A percentile compares a stretch with the other conserved stretches of the same genome.
These are phyloP conservation scores for Herpetomonas muscarum DNA, from an alignment of 208 protist species.

Conservation along the genomic window DNA sequence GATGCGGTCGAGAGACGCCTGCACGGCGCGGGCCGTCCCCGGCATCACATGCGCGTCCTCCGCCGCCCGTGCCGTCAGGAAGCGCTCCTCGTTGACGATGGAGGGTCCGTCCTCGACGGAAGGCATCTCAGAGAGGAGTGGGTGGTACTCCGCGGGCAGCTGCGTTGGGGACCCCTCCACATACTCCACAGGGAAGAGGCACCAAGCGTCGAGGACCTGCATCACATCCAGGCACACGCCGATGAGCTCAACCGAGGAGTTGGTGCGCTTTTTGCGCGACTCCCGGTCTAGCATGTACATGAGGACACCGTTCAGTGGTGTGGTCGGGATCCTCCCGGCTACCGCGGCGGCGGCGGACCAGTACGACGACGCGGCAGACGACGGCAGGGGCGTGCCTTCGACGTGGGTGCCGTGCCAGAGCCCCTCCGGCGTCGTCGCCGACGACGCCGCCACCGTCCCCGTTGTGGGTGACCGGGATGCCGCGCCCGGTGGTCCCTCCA, in stretches of 20 bases:
- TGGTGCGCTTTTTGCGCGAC: neutral
- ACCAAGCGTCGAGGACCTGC: neutral
- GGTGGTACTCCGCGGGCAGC: no score
- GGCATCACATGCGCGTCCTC: neutral
- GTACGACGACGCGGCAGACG: no score
- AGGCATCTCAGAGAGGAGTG: no score
- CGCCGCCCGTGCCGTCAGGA: neutral
- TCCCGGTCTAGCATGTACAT: conserved; percentile 2
- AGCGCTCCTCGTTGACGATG: conserved; percentile 7
- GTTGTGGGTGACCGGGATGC: neutral
- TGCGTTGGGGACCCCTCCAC: no score
- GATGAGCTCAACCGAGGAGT: neutral
- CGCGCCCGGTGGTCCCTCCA: neutral
- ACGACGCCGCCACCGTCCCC: neutral
- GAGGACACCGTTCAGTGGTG: neutral
- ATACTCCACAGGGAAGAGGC: conserved; percentile 2
- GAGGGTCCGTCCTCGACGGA: no score
- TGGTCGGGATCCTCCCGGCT: no score
- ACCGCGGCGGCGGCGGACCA: no score
- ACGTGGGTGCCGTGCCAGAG: no score
- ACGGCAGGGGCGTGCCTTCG: no score
- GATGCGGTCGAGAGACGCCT: neutral
- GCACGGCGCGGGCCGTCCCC: neutral
- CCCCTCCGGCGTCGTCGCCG: neutral
- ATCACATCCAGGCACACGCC: neutral